Evolutionary conservation across 202 grass and related monocot genomes (phyloP).

Genomic region (Hordeum pubiflorum): DNA sequence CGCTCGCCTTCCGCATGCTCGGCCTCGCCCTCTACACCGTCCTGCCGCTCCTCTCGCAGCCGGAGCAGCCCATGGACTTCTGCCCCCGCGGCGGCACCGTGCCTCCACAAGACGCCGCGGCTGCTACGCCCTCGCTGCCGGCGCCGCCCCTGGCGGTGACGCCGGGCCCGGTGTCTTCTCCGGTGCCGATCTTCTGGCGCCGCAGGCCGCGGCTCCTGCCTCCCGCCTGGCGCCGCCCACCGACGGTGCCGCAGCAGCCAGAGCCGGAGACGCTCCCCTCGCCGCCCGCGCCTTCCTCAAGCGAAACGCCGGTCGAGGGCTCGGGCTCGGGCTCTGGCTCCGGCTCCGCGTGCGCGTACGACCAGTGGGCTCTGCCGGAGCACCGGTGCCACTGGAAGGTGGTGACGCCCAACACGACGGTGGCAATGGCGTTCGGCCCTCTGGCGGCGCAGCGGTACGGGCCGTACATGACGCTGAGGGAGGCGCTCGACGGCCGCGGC

Average conservation of each 20-base stretch:
- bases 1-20: slow-evolving; percentile 58
- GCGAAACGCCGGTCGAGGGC: background rate
- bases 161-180: background rate
- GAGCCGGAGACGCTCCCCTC: background rate
- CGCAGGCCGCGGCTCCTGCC: slow-evolving; percentile 14
- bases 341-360: background rate
- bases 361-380: slow-evolving; percentile 41
- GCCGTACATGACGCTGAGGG: slow-evolving; percentile 43
- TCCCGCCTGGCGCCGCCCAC: slow-evolving; percentile 30
- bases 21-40: slow-evolving; percentile 65
- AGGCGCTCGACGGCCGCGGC: slow-evolving; percentile 49
- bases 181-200: slow-evolving; percentile 3
- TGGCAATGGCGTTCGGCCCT: slow-evolving; percentile 69
- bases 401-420: slow-evolving; percentile 63
- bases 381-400: slow-evolving; percentile 63
- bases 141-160: background rate
- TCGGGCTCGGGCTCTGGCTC: background rate
- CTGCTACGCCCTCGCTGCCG: background rate
- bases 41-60: slow-evolving; percentile 55
- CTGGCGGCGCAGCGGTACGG: slow-evolving; percentile 58
- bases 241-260: background rate
- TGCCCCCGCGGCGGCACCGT: slow-evolving; percentile 23
- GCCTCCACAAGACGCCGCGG: background rate
- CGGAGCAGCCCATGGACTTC: slow-evolving; percentile 43
- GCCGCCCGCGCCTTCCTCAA: background rate